Evolutionary conservation across 805 yeast genomes (phyloP).

Genomic region (Grigorovia transvaalensis): DNA sequence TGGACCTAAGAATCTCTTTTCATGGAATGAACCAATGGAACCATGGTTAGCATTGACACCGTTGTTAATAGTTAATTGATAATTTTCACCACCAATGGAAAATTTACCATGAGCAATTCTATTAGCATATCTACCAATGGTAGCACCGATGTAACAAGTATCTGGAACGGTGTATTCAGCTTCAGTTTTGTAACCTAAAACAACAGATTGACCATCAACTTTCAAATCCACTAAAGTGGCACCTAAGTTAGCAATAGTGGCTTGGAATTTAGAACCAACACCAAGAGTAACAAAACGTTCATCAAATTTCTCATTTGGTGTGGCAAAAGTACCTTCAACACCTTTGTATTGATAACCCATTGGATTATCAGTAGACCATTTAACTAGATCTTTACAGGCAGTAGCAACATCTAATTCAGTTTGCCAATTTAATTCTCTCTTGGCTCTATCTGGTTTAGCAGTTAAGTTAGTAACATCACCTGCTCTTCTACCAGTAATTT

Average conservation of each 20-base stretch:
- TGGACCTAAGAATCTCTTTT: slow-evolving; percentile 44
- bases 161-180: slow-evolving; percentile 22
- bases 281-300: slow-evolving; percentile 25
- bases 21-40: slow-evolving; percentile 43
- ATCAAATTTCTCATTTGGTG: slow-evolving; percentile 16
- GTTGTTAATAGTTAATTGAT: slow-evolving; percentile 36
- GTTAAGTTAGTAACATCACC: slow-evolving; percentile 74
- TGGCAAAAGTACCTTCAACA: slow-evolving; percentile 15
- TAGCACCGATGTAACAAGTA: slow-evolving; percentile 51
- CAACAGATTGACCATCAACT: slow-evolving; percentile 33
- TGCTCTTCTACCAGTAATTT: slow-evolving; percentile 53
- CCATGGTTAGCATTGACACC: slow-evolving; percentile 41
- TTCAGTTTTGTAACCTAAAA: slow-evolving; percentile 32
- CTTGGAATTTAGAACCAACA: slow-evolving; percentile 27
- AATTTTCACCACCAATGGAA: slow-evolving; percentile 32
- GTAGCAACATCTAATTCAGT: slow-evolving; percentile 45
- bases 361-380: slow-evolving; percentile 64
- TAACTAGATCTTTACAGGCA: slow-evolving; percentile 69
- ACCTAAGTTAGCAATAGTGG: slow-evolving; percentile 40
- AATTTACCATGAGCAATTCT: slow-evolving; percentile 40
- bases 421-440: slow-evolving; percentile 53
- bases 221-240: slow-evolving; percentile 38
- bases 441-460: slow-evolving; percentile 60
- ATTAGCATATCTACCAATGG: slow-evolving; percentile 58
- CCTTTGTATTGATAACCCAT: slow-evolving; percentile 38